Percentiles rank a stretch among this genome's conserved stretches.
phyloP scores from a whole-genome alignment of 2,329 filamentous ascomycete species.

The Fusarium sp. region DNA sequence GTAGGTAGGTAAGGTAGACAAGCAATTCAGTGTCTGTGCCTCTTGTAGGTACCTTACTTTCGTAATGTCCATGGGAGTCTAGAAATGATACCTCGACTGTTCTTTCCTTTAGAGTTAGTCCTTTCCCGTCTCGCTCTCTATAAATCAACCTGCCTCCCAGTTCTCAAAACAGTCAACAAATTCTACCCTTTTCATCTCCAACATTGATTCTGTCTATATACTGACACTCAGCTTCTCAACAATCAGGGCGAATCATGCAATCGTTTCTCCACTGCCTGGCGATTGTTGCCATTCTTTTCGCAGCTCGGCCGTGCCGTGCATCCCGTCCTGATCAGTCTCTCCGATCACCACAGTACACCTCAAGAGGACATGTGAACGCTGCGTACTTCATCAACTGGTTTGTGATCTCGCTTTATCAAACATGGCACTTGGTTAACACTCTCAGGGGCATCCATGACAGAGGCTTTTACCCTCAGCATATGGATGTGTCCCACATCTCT shows the following conservation, averaged over 20 bases:
- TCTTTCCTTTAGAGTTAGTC: not conserved
- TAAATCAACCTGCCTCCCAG: not conserved
- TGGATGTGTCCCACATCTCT: conserved; percentile 64
- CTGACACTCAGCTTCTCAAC: not conserved
- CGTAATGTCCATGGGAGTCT: not conserved
- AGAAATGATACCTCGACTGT: not conserved
- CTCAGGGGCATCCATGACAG: conserved; percentile 22
- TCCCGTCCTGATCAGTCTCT: conserved; percentile 19
- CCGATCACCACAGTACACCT: conserved; percentile 16
- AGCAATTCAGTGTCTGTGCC: not conserved
- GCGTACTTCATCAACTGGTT: conserved; percentile 30
- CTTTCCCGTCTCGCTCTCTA: not conserved
- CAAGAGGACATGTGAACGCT: conserved; percentile 33
- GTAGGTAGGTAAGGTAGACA: not conserved
- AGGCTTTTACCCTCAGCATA: conserved; percentile 43
- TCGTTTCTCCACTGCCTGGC: conserved; percentile 39
- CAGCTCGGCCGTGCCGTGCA: conserved; percentile 29
- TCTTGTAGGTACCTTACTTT: not conserved
- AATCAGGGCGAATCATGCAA: conserved; percentile 36
- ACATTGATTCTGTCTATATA: not conserved
- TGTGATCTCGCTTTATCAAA: conserved; percentile 47
- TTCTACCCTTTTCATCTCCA: not conserved
- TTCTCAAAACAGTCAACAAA: not conserved
- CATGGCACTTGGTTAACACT: conserved; percentile 48
- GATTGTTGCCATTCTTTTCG: conserved; percentile 40